Evolutionary conservation across 441 rosid species (phyloP).

Genomic region (Pelargonium cotyledonis): DNA sequence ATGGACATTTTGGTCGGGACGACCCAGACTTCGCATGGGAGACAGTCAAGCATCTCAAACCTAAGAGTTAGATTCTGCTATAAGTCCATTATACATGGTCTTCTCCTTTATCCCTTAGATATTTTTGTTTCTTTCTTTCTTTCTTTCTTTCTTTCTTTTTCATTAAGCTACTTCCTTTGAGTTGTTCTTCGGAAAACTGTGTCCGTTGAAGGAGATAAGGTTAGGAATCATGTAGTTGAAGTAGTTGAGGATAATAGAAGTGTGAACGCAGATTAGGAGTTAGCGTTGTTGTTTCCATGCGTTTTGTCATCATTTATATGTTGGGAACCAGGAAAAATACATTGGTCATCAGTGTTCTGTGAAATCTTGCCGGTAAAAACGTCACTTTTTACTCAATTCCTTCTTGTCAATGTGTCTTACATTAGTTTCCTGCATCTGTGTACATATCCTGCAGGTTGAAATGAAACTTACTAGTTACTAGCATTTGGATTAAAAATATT

Average conservation of each 20-base stretch:
- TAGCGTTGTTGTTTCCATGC: background rate
- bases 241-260: constrained; percentile 3
- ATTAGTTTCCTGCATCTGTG: too few species aligned
- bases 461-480: too few species aligned
- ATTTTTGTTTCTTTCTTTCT: background rate
- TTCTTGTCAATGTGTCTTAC: too few species aligned
- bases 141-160: background rate
- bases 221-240: constrained; percentile 5
- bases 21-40: constrained; percentile 15
- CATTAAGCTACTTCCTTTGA: background rate
- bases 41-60: constrained; percentile 14
- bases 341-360: too few species aligned
- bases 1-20: constrained; percentile 14
- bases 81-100: too few species aligned
- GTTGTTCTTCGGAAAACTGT: background rate
- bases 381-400: too few species aligned
- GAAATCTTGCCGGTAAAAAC: too few species aligned
- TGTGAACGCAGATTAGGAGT: background rate
- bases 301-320: background rate
- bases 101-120: background rate
- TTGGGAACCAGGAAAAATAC: background rate
- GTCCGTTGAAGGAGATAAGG: background rate
- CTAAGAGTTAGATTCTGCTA: background rate
- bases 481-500: too few species aligned
- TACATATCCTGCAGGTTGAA: too few species aligned